Conservation (phyloP, 2,329 filamentous ascomycete genomes). For the Phialemoniopsis sp. region DNA sequence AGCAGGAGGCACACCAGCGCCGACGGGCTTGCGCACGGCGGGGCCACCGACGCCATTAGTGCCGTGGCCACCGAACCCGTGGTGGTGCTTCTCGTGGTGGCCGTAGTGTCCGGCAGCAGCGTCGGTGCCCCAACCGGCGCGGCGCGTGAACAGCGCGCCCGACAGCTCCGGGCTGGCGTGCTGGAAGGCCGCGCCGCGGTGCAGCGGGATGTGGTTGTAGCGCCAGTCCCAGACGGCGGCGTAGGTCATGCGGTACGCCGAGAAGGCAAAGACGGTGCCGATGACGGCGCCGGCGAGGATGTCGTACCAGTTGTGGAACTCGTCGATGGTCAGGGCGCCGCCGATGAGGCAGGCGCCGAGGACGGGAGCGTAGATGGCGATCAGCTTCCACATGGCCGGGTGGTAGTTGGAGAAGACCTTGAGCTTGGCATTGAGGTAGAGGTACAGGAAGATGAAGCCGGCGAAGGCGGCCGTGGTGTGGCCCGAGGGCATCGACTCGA, state of each 20-base stretch:
- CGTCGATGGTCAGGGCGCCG: slow-evolving; percentile 66
- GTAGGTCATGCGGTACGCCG: slow-evolving; percentile 62
- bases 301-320: slow-evolving; percentile 75
- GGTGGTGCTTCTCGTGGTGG: no score
- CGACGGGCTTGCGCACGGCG: no score
- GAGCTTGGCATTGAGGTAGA: slow-evolving; percentile 76
- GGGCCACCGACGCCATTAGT: no score
- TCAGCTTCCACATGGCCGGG: slow-evolving; percentile 69
- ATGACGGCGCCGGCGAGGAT: slow-evolving; percentile 60
- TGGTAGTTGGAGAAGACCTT: slow-evolving; percentile 73
- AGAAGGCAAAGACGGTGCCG: slow-evolving; percentile 58
- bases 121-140: slow-evolving; percentile 15
- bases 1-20: no score
- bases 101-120: slow-evolving; percentile 1
- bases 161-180: slow-evolving; percentile 14
- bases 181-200: slow-evolving; percentile 26
- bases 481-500: slow-evolving; percentile 70
- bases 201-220: slow-evolving; percentile 63
- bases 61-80: no score
- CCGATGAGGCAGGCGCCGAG: slow-evolving; percentile 65
- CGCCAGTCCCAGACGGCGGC: slow-evolving; percentile 67
- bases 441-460: slow-evolving; percentile 64
- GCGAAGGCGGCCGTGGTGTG: slow-evolving; percentile 72
- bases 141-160: slow-evolving; percentile 17
- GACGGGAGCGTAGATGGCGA: slow-evolving; percentile 60